Conservation (phyloP, 208 protist species). For the Acanthamoeba royreba region DNA sequence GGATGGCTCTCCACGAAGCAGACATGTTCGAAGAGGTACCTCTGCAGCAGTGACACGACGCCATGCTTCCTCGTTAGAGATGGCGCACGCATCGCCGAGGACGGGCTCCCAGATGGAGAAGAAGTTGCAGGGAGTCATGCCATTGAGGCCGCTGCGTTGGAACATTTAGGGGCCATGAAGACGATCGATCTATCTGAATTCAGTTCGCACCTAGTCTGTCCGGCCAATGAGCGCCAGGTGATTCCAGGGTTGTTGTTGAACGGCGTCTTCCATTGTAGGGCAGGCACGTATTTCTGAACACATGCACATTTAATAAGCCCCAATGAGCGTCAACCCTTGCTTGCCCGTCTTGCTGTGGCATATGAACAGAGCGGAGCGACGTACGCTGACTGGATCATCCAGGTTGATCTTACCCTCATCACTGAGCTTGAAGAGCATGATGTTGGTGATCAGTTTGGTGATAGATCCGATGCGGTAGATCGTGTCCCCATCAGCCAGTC, state of each 20-base stretch:
- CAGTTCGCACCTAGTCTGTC: not conserved
- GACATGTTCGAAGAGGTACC: not conserved
- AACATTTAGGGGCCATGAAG: not conserved
- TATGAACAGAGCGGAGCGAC: not conserved
- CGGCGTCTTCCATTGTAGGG: not conserved
- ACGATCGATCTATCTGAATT: not conserved
- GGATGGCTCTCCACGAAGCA: too few species aligned
- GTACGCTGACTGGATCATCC: not conserved
- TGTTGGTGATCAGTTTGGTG: not conserved
- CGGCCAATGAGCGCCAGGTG: not conserved
- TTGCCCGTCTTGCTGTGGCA: not conserved
- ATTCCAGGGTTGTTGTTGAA: slow-evolving; percentile 4
- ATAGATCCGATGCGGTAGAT: not conserved
- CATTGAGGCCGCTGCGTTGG: not conserved
- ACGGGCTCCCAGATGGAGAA: not conserved
- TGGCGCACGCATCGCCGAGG: not conserved
- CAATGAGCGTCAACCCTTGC: too few species aligned
- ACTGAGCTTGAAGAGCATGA: slow-evolving; percentile 19
- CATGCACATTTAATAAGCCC: not conserved
- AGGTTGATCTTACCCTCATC: not conserved
- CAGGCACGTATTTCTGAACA: slow-evolving; percentile 5
- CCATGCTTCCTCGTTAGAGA: slow-evolving; percentile 35
- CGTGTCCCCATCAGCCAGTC: not conserved
- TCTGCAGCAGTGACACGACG: not conserved
- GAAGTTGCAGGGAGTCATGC: slow-evolving; percentile 2